A percentile compares a stretch with the other conserved stretches of the same genome.
Evolutionary conservation across 2,329 filamentous ascomycete genomes (phyloP).

Genomic region (Lasiodiplodia citricola): DNA sequence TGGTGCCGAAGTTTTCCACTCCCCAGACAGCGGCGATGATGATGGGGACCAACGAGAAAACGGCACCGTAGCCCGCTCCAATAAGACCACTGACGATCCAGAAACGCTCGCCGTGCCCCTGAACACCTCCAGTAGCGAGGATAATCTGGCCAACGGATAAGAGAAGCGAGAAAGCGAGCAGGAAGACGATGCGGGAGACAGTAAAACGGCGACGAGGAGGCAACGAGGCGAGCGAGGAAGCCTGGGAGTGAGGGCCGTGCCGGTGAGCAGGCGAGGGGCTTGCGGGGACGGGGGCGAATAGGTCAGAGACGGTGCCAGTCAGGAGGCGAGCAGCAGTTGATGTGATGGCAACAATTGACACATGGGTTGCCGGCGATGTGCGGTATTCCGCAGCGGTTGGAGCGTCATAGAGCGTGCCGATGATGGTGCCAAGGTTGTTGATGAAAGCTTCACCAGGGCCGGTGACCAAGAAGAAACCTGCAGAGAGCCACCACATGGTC

Average conservation of each 20-base stretch:
- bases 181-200: conserved; percentile 79
- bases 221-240: conserved; percentile 47
- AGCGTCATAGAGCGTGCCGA: conserved; percentile 78
- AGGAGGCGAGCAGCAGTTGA: conserved; percentile 90
- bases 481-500: conserved; percentile 94
- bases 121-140: conserved; percentile 76
- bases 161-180: conserved; percentile 75
- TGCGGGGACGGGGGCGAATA: conserved; percentile 71
- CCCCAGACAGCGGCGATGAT: conserved; percentile 98
- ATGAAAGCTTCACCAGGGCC: conserved; percentile 98
- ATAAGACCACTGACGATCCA: conserved; percentile 84
- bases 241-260: conserved; percentile 52
- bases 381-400: conserved; percentile 55
- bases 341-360: conserved; percentile 88
- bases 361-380: conserved; percentile 80
- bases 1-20: conserved; percentile 97
- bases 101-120: conserved; percentile 78
- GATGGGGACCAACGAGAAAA: conserved; percentile 88
- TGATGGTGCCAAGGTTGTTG: conserved; percentile 94
- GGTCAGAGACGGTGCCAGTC: conserved; percentile 85
- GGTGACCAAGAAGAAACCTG: conserved; percentile 89
- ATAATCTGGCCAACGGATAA: conserved; percentile 76
- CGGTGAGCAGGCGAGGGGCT: conserved; percentile 53
- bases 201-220: conserved; percentile 51
- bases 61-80: conserved; percentile 89